Conservation (phyloP, 2,329 filamentous ascomycete species). For the Rutstroemia sp. region DNA sequence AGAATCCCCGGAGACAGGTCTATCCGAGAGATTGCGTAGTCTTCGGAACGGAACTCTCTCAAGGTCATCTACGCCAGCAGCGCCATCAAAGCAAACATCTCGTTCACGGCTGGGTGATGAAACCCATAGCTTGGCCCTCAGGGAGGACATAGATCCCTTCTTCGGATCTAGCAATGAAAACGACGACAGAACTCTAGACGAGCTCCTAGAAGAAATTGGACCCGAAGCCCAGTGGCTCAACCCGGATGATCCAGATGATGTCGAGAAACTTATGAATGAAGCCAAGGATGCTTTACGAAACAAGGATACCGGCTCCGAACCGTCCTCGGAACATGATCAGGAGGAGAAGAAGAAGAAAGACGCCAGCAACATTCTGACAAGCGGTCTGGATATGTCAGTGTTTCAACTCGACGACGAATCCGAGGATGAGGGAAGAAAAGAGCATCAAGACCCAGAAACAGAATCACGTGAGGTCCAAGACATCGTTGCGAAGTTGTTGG, state of each 20-base stretch:
- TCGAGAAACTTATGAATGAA: slow-evolving; percentile 25
- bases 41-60: slow-evolving; percentile 23
- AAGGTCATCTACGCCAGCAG: slow-evolving; percentile 12
- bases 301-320: not conserved
- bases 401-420: slow-evolving; percentile 37
- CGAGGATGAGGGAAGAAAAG: slow-evolving; percentile 34
- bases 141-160: slow-evolving; percentile 7
- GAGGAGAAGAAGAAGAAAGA: slow-evolving; percentile 22
- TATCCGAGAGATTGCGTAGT: slow-evolving; percentile 24
- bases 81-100: not conserved
- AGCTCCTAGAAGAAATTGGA: slow-evolving; percentile 25
- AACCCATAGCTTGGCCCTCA: not conserved
- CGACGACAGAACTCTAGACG: slow-evolving; percentile 26
- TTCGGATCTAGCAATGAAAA: slow-evolving; percentile 10
- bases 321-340: not conserved
- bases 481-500: slow-evolving; percentile 25
- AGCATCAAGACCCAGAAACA: slow-evolving; percentile 24
- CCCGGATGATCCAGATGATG: slow-evolving; percentile 25
- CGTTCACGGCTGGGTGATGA: slow-evolving; percentile 1
- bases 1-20: slow-evolving; percentile 21
- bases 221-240: slow-evolving; percentile 25
- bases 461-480: slow-evolving; percentile 28
- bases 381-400: slow-evolving; percentile 27
- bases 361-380: slow-evolving; percentile 25
- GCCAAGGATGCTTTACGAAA: slow-evolving; percentile 19